Evolutionary conservation across 805 yeast species (phyloP), one percentile per base, ranked within the genome.

Genomic region (Kodamaea lidongshanica): DNA sequence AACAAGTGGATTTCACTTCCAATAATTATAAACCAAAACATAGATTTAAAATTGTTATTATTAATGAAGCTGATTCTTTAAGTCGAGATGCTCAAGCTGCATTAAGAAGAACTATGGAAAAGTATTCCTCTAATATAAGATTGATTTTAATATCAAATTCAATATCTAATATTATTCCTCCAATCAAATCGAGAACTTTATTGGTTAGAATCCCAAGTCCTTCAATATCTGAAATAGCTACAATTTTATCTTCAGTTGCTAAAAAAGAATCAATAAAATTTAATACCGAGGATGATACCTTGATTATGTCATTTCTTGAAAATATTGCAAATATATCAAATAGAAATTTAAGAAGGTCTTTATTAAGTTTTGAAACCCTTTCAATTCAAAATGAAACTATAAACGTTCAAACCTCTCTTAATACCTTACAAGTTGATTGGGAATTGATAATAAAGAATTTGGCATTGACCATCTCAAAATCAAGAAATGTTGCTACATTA

Each of bases 71-170:
- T 0, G 95, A 88, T 41, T 74, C 85, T 5, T 65, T 88, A 39
- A 79, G 87, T 12, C 72, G 95, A 56, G 96, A 88, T 53, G 96
- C 96, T 0, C 96, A 88, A 52, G 94, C 96, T 4, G 96, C 96
- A 0, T 62, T 88, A 38, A 77, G 96, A 70, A 72, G 96, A 57
- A 88, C 96, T 1, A 88, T 88, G 95, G 96, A 88, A 52, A 88
- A 86, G 52, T 88, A 86, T 56, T 84, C 96, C 2, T 70, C 80
- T 14, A 88, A 86, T 49, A 76, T 92, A 43, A 72, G 99, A 38
- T 63, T 92, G 39, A 73, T 92, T 19, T 61, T 92, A 61, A 69
- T 92, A 12, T 84, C 95, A 44, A 89, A 86, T 50, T 75, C 96
- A 3, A 84, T 95, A 15, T 84, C 95, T 13, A 84, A 83, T 41